These are phyloP conservation scores for Medicago arabica DNA, from an alignment of 306 rosid species.

Conservation along the genomic window DNA sequence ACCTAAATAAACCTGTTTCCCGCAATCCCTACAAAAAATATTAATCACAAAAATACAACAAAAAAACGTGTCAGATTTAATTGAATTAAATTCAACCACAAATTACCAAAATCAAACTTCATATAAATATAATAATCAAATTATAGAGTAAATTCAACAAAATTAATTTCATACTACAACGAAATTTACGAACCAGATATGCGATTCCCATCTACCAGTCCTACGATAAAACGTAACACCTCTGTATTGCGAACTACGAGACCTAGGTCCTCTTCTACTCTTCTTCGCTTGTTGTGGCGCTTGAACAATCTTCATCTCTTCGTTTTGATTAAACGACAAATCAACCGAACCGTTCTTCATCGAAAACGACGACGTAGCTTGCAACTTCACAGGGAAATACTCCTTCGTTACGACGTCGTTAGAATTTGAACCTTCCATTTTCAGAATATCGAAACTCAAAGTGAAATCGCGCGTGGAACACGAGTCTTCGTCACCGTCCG, in stretches of 20 bases:
- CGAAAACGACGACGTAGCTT: constrained; percentile 54
- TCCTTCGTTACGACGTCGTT: constrained; percentile 69
- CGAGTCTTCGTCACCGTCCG: constrained; percentile 89
- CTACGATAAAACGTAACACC: constrained; percentile 96
- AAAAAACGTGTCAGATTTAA: constrained; percentile 34
- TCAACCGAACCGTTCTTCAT: constrained; percentile 60
- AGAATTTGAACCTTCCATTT: constrained; percentile 49
- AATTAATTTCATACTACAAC: background rate
- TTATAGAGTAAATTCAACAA: background rate
- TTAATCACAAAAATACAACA: constrained; percentile 25
- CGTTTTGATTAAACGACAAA: constrained; percentile 59
- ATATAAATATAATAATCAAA: background rate
- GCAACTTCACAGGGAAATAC: constrained; percentile 71
- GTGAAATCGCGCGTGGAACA: constrained; percentile 81
- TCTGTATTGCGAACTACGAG: constrained; percentile 96
- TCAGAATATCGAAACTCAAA: constrained; percentile 76
- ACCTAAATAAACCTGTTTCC: constrained; percentile 98
- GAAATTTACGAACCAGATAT: constrained; percentile 80
- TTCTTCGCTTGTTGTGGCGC: constrained; percentile 59
- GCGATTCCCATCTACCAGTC: constrained; percentile 99
- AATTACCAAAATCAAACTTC: constrained; percentile 25
- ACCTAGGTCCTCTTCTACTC: constrained; percentile 87
- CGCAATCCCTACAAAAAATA: constrained; percentile 95
- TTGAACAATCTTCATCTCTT: constrained; percentile 52
- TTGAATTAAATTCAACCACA: constrained; percentile 39